Percentiles rank a stretch among this genome's conserved stretches.
These are phyloP conservation scores for Talaromyces sp. DNA, from an alignment of 2,329 filamentous ascomycete species.

Conservation along the genomic window DNA sequence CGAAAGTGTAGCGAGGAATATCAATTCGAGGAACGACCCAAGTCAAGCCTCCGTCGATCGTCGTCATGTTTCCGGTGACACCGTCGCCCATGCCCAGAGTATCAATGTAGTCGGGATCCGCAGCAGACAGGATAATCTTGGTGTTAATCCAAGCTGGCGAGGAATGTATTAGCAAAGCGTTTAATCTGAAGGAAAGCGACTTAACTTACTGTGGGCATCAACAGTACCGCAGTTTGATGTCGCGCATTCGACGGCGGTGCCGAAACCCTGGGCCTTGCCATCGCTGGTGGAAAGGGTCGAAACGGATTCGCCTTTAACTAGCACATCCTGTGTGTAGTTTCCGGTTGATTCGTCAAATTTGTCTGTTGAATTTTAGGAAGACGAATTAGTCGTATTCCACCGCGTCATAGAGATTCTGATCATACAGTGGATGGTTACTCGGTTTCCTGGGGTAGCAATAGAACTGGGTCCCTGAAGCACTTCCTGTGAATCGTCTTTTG, in stretches of 20 bases:
- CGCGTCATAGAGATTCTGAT: neutral
- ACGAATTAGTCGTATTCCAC: neutral
- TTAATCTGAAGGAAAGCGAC: neutral
- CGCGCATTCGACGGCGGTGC: conserved; percentile 47
- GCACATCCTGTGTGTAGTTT: conserved; percentile 47
- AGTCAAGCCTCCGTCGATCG: conserved; percentile 46
- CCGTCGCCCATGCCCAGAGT: conserved; percentile 42
- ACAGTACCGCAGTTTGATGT: conserved; percentile 45
- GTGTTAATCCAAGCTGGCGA: conserved; percentile 43
- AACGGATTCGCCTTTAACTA: conserved; percentile 41
- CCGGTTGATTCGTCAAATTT: conserved; percentile 43
- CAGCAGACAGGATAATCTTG: conserved; percentile 38
- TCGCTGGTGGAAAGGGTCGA: conserved; percentile 51
- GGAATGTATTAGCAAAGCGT: neutral
- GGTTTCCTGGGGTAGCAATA: conserved; percentile 29
- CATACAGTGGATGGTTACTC: conserved; percentile 47
- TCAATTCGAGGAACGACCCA: conserved; percentile 47
- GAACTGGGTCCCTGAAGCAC: conserved; percentile 35
- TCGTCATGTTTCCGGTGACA: conserved; percentile 47
- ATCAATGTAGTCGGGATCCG: conserved; percentile 38
- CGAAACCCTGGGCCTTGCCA: conserved; percentile 48
- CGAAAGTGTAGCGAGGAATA: conserved; percentile 33
- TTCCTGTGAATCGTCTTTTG: conserved; percentile 33
- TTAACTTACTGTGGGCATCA: conserved; percentile 38
- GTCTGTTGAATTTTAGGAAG: conserved; percentile 30